Evolutionary conservation across 257 asterid genomes (phyloP), one percentile per base, ranked within the genome.

Genomic region (Anisodus tanguticus): DNA sequence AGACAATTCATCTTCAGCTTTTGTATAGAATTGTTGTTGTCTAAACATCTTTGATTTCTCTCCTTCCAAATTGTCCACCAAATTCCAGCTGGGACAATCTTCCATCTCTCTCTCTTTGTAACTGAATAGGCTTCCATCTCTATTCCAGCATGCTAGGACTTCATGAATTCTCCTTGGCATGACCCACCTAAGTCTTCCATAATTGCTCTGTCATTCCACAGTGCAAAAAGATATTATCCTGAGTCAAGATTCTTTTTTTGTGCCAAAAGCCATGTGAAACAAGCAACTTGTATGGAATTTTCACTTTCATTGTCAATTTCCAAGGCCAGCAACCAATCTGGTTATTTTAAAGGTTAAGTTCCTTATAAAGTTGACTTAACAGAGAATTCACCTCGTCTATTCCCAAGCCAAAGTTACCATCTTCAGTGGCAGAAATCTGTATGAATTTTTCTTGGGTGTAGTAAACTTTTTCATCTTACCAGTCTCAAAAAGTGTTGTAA

Each of bases 91-190:
- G 72, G 72, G 45, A 66, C 47, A 9, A 31, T 66, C 72, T 17
- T 66, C 47, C 45, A 35, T 66, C 47, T 66, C 72, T 66, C 72
- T 66, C 26, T 64, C 47, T 22, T 22, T 22, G 26, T 66, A 12
- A 31, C n/a, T 66, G 45, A 45, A 31, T 31, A 66, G n/a, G 47
- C 8, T 63, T 8, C 47, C 47, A 66, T 66, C 72, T 67, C 74
- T 35, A 67, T 67, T 67, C 10, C 49, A 67, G 13, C 47, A 67
- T 35, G n/a, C 74, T 35, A 67, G 49, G 74, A 13, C 6, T 67
- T 67, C n/a, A 66, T 66, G 74, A 67, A 35, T 67, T 67, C 74
- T 35, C 10, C 49, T 67, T 67, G 74, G 74, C 49, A 26, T 64
- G 71, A 66, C 19, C 47, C 74, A 67, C 10, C 19, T 12, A 35